Conservation (phyloP, 2,329 filamentous ascomycete genomes). For the Sordariomycetes sp. region DNA sequence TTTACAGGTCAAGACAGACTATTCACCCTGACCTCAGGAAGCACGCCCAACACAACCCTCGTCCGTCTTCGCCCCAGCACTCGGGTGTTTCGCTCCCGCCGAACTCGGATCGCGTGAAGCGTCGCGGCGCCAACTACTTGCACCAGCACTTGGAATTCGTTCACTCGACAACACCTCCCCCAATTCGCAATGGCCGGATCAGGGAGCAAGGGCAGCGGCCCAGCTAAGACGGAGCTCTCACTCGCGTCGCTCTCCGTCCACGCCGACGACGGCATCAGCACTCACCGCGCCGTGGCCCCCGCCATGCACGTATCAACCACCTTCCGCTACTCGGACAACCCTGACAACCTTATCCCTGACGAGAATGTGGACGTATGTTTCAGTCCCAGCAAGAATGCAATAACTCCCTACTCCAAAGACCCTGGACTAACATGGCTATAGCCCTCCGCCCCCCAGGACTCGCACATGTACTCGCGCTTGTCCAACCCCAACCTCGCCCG, state of each 20-base stretch:
- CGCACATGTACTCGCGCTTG: slow-evolving; percentile 76
- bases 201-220: background rate
- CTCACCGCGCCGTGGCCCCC: slow-evolving; percentile 71
- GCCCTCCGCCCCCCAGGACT: slow-evolving; percentile 42
- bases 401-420: background rate
- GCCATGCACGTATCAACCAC: slow-evolving; percentile 87
- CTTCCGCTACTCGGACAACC: slow-evolving; percentile 69
- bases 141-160: background rate
- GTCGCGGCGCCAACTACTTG: background rate
- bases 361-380: slow-evolving; percentile 40
- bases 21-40: too few relatives aligned
- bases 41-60: too few relatives aligned
- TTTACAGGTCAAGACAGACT: too few relatives aligned
- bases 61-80: too few relatives aligned
- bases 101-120: background rate
- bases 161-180: background rate
- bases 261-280: slow-evolving; percentile 68
- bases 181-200: background rate
- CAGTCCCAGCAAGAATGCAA: background rate
- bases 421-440: slow-evolving; percentile 14
- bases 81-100: too few relatives aligned
- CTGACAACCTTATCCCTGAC: slow-evolving; percentile 43
- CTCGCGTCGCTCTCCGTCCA: slow-evolving; percentile 68
- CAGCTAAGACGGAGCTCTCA: slow-evolving; percentile 12
- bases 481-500: slow-evolving; percentile 72